phyloP scores from a whole-genome alignment of 257 asterid species.

The Coffea eugenioides region DNA sequence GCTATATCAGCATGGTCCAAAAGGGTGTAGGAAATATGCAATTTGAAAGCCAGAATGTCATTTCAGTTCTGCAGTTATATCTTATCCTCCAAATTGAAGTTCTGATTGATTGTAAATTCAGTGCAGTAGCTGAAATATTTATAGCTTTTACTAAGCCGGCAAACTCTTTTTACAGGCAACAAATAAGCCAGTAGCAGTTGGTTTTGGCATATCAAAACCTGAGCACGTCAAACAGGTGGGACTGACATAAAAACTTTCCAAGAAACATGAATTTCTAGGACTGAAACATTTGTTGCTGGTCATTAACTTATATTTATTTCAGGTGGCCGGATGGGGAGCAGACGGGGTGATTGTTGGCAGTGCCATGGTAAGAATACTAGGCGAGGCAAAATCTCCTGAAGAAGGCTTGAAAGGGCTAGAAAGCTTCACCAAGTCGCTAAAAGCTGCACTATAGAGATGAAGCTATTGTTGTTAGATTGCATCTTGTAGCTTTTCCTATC shows the following conservation, averaged over 20 bases:
- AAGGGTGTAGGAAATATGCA: background rate
- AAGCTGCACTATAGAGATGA: conserved; percentile 54
- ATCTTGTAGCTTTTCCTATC: background rate
- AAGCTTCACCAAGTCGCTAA: conserved; percentile 60
- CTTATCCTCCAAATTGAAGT: background rate
- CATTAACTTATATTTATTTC: conserved; percentile 19
- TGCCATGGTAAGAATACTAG: conserved; percentile 76
- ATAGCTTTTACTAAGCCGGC: background rate
- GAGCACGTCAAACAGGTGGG: conserved; percentile 81
- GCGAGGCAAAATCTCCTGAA: conserved; percentile 75
- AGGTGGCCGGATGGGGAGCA: conserved; percentile 93
- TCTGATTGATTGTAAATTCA: background rate
- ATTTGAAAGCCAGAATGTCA: background rate
- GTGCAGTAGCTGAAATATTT: background rate
- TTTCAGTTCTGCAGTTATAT: background rate
- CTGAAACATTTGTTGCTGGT: background rate
- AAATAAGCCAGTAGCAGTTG: conserved; percentile 80
- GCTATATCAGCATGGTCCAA: conserved; percentile 4
- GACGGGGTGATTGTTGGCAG: conserved; percentile 94
- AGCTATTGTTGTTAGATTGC: background rate
- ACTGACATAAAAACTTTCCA: background rate
- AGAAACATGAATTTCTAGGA: background rate
- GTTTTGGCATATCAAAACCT: conserved; percentile 86
- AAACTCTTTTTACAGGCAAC: conserved; percentile 49
- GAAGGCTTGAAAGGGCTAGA: conserved; percentile 76